Evolutionary conservation across 2,329 filamentous ascomycete genomes (phyloP).

Genomic region (Pochonia chlamydosporia): DNA sequence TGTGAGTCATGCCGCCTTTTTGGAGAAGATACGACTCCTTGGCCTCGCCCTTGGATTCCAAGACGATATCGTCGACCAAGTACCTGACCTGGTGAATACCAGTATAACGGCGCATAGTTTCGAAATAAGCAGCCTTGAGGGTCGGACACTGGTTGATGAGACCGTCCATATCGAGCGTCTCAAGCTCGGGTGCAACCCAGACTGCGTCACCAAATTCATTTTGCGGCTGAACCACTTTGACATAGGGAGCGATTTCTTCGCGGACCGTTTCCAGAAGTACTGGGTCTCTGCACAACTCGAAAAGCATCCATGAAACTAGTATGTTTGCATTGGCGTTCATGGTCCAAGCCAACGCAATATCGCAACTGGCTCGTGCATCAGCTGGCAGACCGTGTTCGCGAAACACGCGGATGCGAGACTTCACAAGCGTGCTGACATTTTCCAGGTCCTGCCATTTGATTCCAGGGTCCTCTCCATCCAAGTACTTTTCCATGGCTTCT

Average conservation of each 20-base stretch:
- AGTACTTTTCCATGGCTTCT: conserved; percentile 27
- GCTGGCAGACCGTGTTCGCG: conserved; percentile 22
- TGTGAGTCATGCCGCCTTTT: conserved; percentile 29
- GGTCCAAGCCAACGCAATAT: conserved; percentile 31
- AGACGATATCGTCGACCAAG: conserved; percentile 25
- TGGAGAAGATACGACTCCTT: conserved; percentile 22
- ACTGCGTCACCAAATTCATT: conserved; percentile 31
- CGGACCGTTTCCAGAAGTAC: conserved; percentile 31
- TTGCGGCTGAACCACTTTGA: conserved; percentile 24
- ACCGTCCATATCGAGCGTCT: conserved; percentile 29
- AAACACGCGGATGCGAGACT: conserved; percentile 22
- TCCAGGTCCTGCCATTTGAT: conserved; percentile 30
- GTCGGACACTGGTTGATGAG: conserved; percentile 29
- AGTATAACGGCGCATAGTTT: conserved; percentile 34
- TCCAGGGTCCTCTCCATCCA: conserved; percentile 24
- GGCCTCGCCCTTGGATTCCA: conserved; percentile 18
- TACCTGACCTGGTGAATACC: conserved; percentile 24
- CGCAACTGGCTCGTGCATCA: conserved; percentile 25
- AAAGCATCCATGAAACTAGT: conserved; percentile 34
- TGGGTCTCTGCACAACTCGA: conserved; percentile 32
- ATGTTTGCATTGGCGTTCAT: conserved; percentile 32
- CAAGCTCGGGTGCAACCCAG: conserved; percentile 27
- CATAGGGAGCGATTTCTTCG: conserved; percentile 29
- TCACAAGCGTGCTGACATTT: conserved; percentile 28
- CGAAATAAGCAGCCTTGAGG: conserved; percentile 33